Conservation (phyloP, 768 basidiomycete genomes). For the Lactarius hengduanensis region DNA sequence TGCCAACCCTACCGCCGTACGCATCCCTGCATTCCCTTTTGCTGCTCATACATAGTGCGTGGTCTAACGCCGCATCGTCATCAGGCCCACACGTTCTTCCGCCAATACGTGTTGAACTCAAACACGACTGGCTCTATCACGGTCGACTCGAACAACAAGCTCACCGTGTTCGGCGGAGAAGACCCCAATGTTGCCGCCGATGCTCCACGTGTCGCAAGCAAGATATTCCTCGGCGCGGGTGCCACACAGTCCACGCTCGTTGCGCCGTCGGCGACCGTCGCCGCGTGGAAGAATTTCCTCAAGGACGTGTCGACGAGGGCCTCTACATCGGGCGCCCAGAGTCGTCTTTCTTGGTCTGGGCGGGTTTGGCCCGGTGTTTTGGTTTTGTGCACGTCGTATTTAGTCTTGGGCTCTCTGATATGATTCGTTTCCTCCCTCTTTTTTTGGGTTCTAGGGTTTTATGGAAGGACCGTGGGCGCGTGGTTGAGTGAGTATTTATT, state of each 20-base stretch:
- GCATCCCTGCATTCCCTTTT: slow-evolving; percentile 38
- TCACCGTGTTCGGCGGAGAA: slow-evolving; percentile 51
- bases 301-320: slow-evolving; percentile 22
- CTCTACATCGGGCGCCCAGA: slow-evolving; percentile 5
- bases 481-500: not conserved
- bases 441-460: not conserved
- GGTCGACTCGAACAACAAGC: slow-evolving; percentile 30
- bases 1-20: slow-evolving; percentile 46
- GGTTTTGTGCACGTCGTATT: slow-evolving; percentile 1
- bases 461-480: not conserved
- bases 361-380: not conserved
- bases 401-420: slow-evolving; percentile 1
- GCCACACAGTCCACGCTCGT: slow-evolving; percentile 32
- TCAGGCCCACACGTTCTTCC: slow-evolving; percentile 59
- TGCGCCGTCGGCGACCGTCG: slow-evolving; percentile 36
- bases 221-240: slow-evolving; percentile 52
- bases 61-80: not conserved
- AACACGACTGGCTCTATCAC: slow-evolving; percentile 59
- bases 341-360: not conserved
- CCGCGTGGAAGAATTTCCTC: slow-evolving; percentile 36
- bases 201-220: slow-evolving; percentile 53
- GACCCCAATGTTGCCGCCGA: slow-evolving; percentile 44
- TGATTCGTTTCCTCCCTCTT: not conserved
- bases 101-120: slow-evolving; percentile 65
- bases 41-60: slow-evolving; percentile 7